Percentiles rank a stretch among this genome's conserved stretches.
phyloP scores from a whole-genome alignment of 108 stramenopile species.

The Cyclotella cryptica region DNA sequence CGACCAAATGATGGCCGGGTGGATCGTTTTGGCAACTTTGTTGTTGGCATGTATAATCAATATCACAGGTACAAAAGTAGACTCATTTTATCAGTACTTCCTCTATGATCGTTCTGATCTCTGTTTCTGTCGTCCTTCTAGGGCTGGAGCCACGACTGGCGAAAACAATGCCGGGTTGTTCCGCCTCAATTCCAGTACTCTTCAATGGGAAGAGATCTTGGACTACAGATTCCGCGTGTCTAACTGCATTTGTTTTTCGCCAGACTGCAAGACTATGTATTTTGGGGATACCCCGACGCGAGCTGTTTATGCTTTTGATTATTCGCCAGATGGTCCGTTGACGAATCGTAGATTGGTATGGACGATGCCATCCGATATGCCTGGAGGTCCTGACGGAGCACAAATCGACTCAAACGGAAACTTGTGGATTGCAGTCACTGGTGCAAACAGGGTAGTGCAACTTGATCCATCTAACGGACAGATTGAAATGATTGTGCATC shows the following conservation, averaged over 20 bases:
- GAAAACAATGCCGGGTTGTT: slow-evolving; percentile 68
- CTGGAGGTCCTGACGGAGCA: slow-evolving; percentile 71
- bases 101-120: background rate
- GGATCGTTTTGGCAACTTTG: slow-evolving; percentile 68
- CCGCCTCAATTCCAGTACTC: slow-evolving; percentile 38
- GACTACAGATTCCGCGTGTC: slow-evolving; percentile 67
- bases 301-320: slow-evolving; percentile 74
- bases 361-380: slow-evolving; percentile 58
- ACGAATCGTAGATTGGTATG: slow-evolving; percentile 61
- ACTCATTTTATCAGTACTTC: no score
- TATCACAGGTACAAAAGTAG: slow-evolving; percentile 47
- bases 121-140: background rate
- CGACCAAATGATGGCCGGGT: slow-evolving; percentile 82
- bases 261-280: slow-evolving; percentile 62
- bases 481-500: slow-evolving; percentile 59
- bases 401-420: slow-evolving; percentile 70
- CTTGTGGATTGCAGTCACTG: slow-evolving; percentile 73
- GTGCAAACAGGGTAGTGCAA: slow-evolving; percentile 60
- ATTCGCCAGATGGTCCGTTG: slow-evolving; percentile 42
- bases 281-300: slow-evolving; percentile 76
- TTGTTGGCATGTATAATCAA: slow-evolving; percentile 81
- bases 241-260: slow-evolving; percentile 75
- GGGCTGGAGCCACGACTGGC: slow-evolving; percentile 60
- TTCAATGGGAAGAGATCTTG: slow-evolving; percentile 51
- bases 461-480: slow-evolving; percentile 52